Evolutionary conservation across 352 stramenopile genomes (phyloP), one percentile per base, ranked within the genome.

Genomic region (Peronospora destructor): DNA sequence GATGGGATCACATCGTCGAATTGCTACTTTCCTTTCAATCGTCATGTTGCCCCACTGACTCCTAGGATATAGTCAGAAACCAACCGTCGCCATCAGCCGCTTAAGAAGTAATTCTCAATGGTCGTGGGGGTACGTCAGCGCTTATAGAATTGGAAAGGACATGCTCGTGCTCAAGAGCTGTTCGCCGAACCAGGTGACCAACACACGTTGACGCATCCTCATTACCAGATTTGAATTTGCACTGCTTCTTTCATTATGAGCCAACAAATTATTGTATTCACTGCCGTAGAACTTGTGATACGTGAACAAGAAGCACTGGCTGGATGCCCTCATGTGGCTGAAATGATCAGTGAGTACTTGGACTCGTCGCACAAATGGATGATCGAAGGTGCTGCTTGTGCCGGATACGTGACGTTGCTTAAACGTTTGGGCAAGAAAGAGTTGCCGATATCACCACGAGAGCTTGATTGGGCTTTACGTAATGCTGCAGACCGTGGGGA

Each of bases 401-500:
- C 48, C 25, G 78, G 78, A n/a, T 68, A 75, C 56, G 43, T 68
- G 48, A 66, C 69, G 51, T 59, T 86, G 46, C 66, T 85, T 11
- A 45, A 79, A 45, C 71, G 64, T 2, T 53, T 89, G 23, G 67
- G 69, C 4, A 56, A 52, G 25, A 54, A 56, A 25, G 63, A 77
- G 34, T 16, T 47, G 14, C 58, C 64, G 6, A 66, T 87, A 25
- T 62, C 66, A 23, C 53, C 71, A 16, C 66, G 64, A 10, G 67
- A 89, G 34, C 60, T 89, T 13, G 78, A 87, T 56, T 84, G 78
- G 66, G 73, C 71, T 11, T 72, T 86, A 40, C 73, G 78, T 39
- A 81, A 62, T 12, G 81, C 81, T 7, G 76, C 80, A 3, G 80
- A 89, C 60, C 64, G 73, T n/a, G 78, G 78, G 32, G 67, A 87